Evolutionary conservation across 2,329 filamentous ascomycete species (phyloP).

Genomic region (Ascochyta fabae): DNA sequence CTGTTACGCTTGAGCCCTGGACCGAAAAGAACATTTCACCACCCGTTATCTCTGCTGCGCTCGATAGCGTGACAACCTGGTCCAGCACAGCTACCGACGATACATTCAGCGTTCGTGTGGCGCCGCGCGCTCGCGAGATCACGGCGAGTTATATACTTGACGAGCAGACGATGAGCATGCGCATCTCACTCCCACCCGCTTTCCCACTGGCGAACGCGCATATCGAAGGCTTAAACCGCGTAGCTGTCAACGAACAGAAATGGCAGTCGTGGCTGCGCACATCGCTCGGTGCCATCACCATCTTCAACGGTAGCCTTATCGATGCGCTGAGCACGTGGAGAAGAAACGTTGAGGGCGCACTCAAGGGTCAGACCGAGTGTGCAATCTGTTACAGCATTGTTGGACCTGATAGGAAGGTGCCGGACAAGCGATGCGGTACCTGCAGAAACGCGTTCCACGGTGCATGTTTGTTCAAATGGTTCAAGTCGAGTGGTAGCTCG

Average conservation of each 20-base stretch:
- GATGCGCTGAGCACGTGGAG: constrained; percentile 87
- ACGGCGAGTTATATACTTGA: constrained; percentile 87
- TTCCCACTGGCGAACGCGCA: constrained; percentile 83
- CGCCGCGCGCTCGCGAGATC: constrained; percentile 74
- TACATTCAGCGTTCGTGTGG: constrained; percentile 72
- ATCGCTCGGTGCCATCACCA: constrained; percentile 90
- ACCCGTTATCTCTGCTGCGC: constrained; percentile 68
- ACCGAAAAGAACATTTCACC: constrained; percentile 79
- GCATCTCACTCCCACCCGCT: constrained; percentile 77
- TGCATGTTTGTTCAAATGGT: constrained; percentile 94
- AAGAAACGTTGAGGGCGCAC: constrained; percentile 81
- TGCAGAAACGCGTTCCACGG: constrained; percentile 95
- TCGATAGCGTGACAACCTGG: constrained; percentile 75
- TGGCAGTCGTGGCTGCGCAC: constrained; percentile 92
- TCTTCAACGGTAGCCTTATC: constrained; percentile 86
- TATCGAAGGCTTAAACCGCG: constrained; percentile 79
- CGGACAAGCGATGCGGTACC: constrained; percentile 88
- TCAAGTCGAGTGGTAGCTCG: constrained; percentile 88
- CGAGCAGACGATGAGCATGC: constrained; percentile 81
- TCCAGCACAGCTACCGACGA: constrained; percentile 50
- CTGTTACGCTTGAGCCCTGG: constrained; percentile 80
- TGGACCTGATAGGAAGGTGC: constrained; percentile 83
- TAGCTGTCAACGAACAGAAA: constrained; percentile 87
- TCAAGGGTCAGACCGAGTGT: constrained; percentile 94
- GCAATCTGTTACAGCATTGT: constrained; percentile 98